phyloP scores from a whole-genome alignment of 1,284 basidiomycete genomes.

The Fomitopsis betulina region DNA sequence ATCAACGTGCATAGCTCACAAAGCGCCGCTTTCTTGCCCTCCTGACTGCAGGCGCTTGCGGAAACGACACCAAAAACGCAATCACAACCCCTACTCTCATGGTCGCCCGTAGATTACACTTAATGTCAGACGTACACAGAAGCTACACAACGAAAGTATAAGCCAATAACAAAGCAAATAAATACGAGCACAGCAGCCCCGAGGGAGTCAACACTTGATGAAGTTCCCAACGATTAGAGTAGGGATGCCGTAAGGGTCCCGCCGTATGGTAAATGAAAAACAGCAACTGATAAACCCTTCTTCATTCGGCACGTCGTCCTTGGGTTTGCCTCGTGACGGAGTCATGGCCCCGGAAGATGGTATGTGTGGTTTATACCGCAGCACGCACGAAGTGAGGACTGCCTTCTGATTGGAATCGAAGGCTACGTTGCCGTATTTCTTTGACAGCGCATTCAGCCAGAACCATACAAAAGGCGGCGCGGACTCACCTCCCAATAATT shows the following conservation, averaged over 20 bases:
- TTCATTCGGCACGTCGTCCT: slow-evolving; percentile 39
- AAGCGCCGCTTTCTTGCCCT: too few species aligned
- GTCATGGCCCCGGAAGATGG: slow-evolving; percentile 27
- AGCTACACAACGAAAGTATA: neutral
- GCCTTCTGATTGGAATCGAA: slow-evolving; percentile 89
- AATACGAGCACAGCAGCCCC: neutral
- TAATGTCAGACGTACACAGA: neutral
- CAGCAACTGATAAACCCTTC: slow-evolving; percentile 86
- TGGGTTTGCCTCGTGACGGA: slow-evolving; percentile 22
- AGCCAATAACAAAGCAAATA: neutral
- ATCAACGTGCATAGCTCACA: too few species aligned
- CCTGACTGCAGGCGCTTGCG: too few species aligned
- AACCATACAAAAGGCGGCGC: slow-evolving; percentile 3
- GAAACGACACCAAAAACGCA: too few species aligned
- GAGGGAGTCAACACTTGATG: slow-evolving; percentile 48
- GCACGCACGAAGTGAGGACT: slow-evolving; percentile 89
- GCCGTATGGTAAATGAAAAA: slow-evolving; percentile 91
- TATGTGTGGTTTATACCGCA: slow-evolving; percentile 70
- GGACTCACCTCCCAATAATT: slow-evolving; percentile 90
- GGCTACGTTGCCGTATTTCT: slow-evolving; percentile 94
- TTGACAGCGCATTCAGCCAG: slow-evolving; percentile 4
- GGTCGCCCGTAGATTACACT: neutral
- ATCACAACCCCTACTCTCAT: too few species aligned
- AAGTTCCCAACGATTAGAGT: slow-evolving; percentile 90
- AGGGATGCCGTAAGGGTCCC: slow-evolving; percentile 91